A percentile compares a stretch with the other conserved stretches of the same genome.
Conservation (phyloP, 768 basidiomycete genomes). For the Auriscalpium microsporum region DNA sequence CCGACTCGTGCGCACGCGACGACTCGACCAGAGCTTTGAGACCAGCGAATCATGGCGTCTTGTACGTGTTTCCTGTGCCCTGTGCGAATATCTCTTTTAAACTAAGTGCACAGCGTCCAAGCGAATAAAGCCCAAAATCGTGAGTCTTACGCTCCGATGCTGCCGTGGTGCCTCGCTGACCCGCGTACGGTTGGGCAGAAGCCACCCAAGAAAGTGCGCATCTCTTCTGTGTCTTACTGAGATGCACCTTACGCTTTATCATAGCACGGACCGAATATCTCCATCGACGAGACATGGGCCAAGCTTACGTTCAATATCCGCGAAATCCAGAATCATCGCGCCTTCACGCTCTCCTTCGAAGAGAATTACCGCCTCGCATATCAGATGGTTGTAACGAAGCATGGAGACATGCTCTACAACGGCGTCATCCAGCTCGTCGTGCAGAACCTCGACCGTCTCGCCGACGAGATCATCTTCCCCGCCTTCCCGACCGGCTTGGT, state of each 20-base stretch:
- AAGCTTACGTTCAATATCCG: conserved; percentile 77
- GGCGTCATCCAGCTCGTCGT: conserved; percentile 73
- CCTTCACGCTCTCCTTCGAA: conserved; percentile 80
- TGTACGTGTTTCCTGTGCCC: conserved; percentile 16
- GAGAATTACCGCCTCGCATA: conserved; percentile 93
- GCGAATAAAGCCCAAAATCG: conserved; percentile 32
- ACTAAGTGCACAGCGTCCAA: conserved; percentile 12
- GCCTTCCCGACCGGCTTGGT: conserved; percentile 69
- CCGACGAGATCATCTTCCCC: conserved; percentile 67
- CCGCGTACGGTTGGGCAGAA: conserved; percentile 23
- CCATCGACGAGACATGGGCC: conserved; percentile 79
- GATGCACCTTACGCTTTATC: neutral
- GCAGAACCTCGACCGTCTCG: conserved; percentile 77
- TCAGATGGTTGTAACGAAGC: conserved; percentile 85
- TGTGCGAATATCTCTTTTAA: neutral
- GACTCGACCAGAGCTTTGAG: neutral
- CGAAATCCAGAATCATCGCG: conserved; percentile 93
- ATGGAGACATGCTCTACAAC: conserved; percentile 79
- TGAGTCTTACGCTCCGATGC: conserved; percentile 25
- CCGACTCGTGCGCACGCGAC: neutral
- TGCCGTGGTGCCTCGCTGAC: conserved; percentile 14
- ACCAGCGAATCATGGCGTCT: conserved; percentile 17
- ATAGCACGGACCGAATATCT: conserved; percentile 66
- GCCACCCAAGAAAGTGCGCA: conserved; percentile 38
- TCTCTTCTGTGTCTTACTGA: neutral